Evolutionary conservation across 2,329 filamentous ascomycete genomes (phyloP).

Genomic region (Tolypocladium endophyticum): DNA sequence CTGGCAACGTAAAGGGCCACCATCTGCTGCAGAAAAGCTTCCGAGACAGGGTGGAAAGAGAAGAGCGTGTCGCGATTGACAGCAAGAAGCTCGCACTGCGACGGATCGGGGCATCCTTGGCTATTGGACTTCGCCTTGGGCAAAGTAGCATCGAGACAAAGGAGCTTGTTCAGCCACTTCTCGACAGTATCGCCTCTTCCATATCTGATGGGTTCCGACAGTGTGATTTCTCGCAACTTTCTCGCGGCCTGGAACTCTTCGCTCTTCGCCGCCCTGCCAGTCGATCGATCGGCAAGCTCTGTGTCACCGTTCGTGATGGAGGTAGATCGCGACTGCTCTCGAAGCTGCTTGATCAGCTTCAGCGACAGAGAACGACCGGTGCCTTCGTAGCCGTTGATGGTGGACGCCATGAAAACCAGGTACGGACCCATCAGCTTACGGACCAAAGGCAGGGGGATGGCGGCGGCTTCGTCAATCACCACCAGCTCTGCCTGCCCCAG

Average conservation of each 20-base stretch:
- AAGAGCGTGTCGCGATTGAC: constrained; percentile 97
- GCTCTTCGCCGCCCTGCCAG: constrained; percentile 60
- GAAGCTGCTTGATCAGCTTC: constrained; percentile 93
- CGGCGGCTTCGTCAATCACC: constrained; percentile 95
- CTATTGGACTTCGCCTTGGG: constrained; percentile 63
- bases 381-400: constrained; percentile 97
- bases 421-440: constrained; percentile 94
- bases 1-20: constrained; percentile 94
- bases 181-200: constrained; percentile 84
- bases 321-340: constrained; percentile 74
- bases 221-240: constrained; percentile 80
- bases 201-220: constrained; percentile 92
- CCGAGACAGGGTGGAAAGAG: constrained; percentile 93
- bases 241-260: constrained; percentile 57
- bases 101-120: constrained; percentile 80
- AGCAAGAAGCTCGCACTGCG: constrained; percentile 80
- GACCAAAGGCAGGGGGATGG: constrained; percentile 87
- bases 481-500: constrained; percentile 89
- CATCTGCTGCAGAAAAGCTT: constrained; percentile 97
- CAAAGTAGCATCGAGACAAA: constrained; percentile 88
- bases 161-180: constrained; percentile 88
- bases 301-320: constrained; percentile 45
- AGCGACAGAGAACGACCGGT: constrained; percentile 89
- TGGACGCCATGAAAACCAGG: constrained; percentile 97
- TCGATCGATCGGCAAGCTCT: constrained; percentile 66